Percentiles rank a stretch among this genome's conserved stretches.
Conservation (phyloP, 2,329 filamentous ascomycete genomes). For the Colletotrichum plurivorum region DNA sequence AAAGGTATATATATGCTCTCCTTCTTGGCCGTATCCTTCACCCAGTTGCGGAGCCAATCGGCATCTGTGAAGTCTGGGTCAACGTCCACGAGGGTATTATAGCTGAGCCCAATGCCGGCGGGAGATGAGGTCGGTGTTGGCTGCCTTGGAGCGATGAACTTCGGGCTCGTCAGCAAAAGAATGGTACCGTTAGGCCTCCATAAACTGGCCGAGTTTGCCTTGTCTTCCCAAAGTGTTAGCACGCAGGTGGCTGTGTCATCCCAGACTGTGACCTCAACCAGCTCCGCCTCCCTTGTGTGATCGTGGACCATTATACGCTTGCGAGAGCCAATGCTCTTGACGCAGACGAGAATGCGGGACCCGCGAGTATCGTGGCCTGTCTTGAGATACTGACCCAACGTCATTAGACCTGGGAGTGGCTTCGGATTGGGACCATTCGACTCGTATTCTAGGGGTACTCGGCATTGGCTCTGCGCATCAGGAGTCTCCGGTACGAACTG, state of each 20-base stretch:
- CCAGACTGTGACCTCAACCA: constrained; percentile 67
- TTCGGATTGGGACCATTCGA: constrained; percentile 23
- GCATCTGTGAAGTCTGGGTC: constrained; percentile 68
- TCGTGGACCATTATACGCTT: constrained; percentile 57
- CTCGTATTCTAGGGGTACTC: constrained; percentile 60
- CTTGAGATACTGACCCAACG: constrained; percentile 66
- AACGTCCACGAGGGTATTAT: constrained; percentile 66
- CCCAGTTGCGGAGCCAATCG: constrained; percentile 65
- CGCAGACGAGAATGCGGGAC: constrained; percentile 68
- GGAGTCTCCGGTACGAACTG: constrained; percentile 63
- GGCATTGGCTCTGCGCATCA: constrained; percentile 49
- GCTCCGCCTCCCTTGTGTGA: constrained; percentile 45
- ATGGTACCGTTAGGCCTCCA: constrained; percentile 65
- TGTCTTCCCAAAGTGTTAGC: constrained; percentile 69
- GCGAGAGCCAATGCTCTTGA: constrained; percentile 68
- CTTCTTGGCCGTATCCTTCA: constrained; percentile 60
- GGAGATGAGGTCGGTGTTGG: constrained; percentile 12
- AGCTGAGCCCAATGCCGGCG: constrained; percentile 49
- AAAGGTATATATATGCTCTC: constrained; percentile 66
- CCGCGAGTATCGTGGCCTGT: constrained; percentile 66
- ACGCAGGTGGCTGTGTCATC: constrained; percentile 69
- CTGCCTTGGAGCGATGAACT: constrained; percentile 19
- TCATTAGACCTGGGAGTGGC: constrained; percentile 66
- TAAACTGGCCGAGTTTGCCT: constrained; percentile 57
- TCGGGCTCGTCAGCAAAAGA: constrained; percentile 64